These are phyloP conservation scores for Boletus vermiculosoides DNA, from an alignment of 768 basidiomycete genomes.

Conservation along the genomic window DNA sequence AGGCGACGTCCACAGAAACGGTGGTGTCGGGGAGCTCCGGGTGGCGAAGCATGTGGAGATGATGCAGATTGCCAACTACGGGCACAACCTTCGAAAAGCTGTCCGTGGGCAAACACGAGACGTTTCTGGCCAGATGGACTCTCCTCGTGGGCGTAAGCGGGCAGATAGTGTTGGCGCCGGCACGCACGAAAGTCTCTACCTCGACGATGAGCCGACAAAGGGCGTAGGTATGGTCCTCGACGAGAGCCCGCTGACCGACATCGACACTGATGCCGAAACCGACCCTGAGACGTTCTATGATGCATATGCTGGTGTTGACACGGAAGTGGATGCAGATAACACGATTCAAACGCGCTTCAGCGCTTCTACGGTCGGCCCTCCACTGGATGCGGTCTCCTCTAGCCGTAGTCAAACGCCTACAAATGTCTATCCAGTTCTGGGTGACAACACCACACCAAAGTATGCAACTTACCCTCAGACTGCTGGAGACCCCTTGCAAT, in stretches of 20 bases:
- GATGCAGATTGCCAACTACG: slow-evolving; percentile 86
- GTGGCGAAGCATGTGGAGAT: slow-evolving; percentile 77
- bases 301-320: slow-evolving; percentile 26
- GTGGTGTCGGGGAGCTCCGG: slow-evolving; percentile 82
- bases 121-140: slow-evolving; percentile 23
- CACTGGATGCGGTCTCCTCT: slow-evolving; percentile 26
- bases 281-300: slow-evolving; percentile 44
- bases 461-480: slow-evolving; percentile 40
- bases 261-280: slow-evolving; percentile 53
- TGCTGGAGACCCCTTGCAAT: slow-evolving; percentile 46
- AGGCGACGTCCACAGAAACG: slow-evolving; percentile 81
- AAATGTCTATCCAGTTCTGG: slow-evolving; percentile 34
- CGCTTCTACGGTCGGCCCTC: slow-evolving; percentile 18
- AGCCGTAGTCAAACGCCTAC: slow-evolving; percentile 46
- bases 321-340: slow-evolving; percentile 19
- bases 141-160: slow-evolving; percentile 46
- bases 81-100: slow-evolving; percentile 51
- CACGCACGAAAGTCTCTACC: slow-evolving; percentile 59
- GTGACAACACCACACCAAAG: slow-evolving; percentile 41
- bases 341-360: slow-evolving; percentile 18
- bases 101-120: slow-evolving; percentile 27
- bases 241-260: slow-evolving; percentile 72
- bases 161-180: slow-evolving; percentile 65
- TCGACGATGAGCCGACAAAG: slow-evolving; percentile 57
- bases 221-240: slow-evolving; percentile 62